These are phyloP conservation scores for Diaporthe australafricana DNA, from an alignment of 2,329 filamentous ascomycete genomes.

Conservation along the genomic window DNA sequence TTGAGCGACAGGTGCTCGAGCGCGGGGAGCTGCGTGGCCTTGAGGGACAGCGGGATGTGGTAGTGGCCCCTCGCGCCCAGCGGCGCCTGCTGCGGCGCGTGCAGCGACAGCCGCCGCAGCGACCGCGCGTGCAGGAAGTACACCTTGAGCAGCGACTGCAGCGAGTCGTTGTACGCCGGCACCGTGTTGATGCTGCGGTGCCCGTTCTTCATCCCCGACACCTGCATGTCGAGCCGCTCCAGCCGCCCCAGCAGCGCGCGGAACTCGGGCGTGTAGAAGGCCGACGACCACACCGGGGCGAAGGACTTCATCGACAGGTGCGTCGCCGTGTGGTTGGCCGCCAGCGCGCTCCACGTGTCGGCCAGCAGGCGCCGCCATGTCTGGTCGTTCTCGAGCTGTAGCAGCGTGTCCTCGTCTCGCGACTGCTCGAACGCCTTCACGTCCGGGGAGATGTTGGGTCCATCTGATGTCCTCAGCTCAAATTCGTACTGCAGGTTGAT, in stretches of 20 bases:
- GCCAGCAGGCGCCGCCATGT: slow-evolving; percentile 34
- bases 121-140: slow-evolving; percentile 36
- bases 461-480: slow-evolving; percentile 17
- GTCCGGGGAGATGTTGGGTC: slow-evolving; percentile 15
- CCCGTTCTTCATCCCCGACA: slow-evolving; percentile 33
- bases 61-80: slow-evolving; percentile 34
- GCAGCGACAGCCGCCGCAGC: slow-evolving; percentile 30
- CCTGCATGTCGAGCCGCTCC: slow-evolving; percentile 30
- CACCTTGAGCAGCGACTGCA: slow-evolving; percentile 36
- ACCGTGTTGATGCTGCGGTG: slow-evolving; percentile 36
- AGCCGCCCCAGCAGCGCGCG: slow-evolving; percentile 28
- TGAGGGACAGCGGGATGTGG: slow-evolving; percentile 36
- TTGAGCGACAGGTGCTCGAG: slow-evolving; percentile 33
- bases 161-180: slow-evolving; percentile 33
- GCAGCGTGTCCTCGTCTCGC: slow-evolving; percentile 32
- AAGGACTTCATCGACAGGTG: slow-evolving; percentile 32
- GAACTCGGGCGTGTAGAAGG: slow-evolving; percentile 31
- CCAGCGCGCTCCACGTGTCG: slow-evolving; percentile 33
- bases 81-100: slow-evolving; percentile 34
- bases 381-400: slow-evolving; percentile 36
- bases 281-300: slow-evolving; percentile 34
- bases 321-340: slow-evolving; percentile 29
- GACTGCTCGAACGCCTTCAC: slow-evolving; percentile 32
- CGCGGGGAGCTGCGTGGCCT: slow-evolving; percentile 35
- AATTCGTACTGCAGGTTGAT: slow-evolving; percentile 34